These are phyloP conservation scores for Venturiaceae sp. DNA, from an alignment of 2,329 filamentous ascomycete genomes.

Conservation along the genomic window DNA sequence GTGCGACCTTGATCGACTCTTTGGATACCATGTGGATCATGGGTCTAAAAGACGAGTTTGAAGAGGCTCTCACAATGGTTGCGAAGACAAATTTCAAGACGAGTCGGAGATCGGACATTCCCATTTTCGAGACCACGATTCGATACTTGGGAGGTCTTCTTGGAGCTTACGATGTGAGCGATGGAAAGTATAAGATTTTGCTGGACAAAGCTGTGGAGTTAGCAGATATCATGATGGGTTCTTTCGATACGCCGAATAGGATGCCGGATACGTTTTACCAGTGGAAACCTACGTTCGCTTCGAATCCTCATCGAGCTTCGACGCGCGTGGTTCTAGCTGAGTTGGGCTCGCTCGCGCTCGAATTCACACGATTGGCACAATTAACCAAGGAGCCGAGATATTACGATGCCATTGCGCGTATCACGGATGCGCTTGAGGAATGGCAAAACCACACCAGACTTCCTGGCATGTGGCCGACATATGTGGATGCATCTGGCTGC, in stretches of 20 bases:
- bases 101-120: conserved; percentile 42
- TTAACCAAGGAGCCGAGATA: conserved; percentile 50
- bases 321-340: conserved; percentile 32
- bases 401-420: conserved; percentile 52
- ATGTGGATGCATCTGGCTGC: conserved; percentile 36
- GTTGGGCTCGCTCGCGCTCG: conserved; percentile 49
- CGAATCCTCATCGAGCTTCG: conserved; percentile 10
- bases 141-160: conserved; percentile 61
- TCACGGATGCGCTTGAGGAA: conserved; percentile 45
- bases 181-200: conserved; percentile 40
- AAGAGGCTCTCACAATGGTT: conserved; percentile 50
- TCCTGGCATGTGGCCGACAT: conserved; percentile 54
- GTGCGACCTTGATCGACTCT: conserved; percentile 72
- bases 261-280: conserved; percentile 53
- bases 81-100: conserved; percentile 52
- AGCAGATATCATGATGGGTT: conserved; percentile 53
- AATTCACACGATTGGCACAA: conserved; percentile 56
- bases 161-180: conserved; percentile 59
- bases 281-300: conserved; percentile 31
- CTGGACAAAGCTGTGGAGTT: conserved; percentile 54
- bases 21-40: conserved; percentile 68
- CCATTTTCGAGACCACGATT: conserved; percentile 63
- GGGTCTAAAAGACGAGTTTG: conserved; percentile 56
- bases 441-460: conserved; percentile 45
- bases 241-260: conserved; percentile 59